phyloP scores from a whole-genome alignment of 2,329 filamentous ascomycete species.

The Colletotrichum horii region DNA sequence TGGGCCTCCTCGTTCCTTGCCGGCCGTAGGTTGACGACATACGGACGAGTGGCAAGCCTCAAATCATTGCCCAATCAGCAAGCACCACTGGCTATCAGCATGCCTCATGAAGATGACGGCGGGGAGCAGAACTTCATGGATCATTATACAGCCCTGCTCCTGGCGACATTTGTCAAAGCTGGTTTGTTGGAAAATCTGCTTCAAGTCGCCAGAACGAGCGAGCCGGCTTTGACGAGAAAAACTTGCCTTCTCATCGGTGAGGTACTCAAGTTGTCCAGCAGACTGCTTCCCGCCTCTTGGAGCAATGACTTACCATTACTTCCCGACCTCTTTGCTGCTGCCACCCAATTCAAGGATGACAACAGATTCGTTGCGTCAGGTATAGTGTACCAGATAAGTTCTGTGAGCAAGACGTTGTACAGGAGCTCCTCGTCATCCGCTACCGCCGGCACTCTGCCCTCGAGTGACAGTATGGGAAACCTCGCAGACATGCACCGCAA shows the following conservation, averaged over 20 bases:
- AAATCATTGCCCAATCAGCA: constrained; percentile 61
- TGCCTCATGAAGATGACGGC: constrained; percentile 66
- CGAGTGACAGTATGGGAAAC: constrained; percentile 51
- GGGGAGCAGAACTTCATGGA: constrained; percentile 86
- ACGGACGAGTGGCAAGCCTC: constrained; percentile 89
- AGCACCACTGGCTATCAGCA: constrained; percentile 30
- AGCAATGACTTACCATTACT: constrained; percentile 87
- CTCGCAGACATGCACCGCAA: constrained; percentile 65
- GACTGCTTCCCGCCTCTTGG: constrained; percentile 80
- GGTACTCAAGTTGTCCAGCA: constrained; percentile 86
- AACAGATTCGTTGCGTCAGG: constrained; percentile 82
- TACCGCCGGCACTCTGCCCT: constrained; percentile 40
- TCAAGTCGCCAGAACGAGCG: constrained; percentile 70
- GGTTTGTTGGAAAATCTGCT: constrained; percentile 70
- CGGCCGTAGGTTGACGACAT: constrained; percentile 90
- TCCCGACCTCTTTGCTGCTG: constrained; percentile 81
- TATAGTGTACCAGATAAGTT: constrained; percentile 97
- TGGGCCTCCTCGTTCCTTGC: constrained; percentile 97
- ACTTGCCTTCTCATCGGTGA: constrained; percentile 91
- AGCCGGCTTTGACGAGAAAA: constrained; percentile 79
- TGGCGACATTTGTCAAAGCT: constrained; percentile 84
- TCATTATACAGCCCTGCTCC: constrained; percentile 88
- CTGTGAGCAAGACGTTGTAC: constrained; percentile 91
- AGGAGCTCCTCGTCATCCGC: constrained; percentile 64
- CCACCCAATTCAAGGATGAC: constrained; percentile 73